These are phyloP conservation scores for Peronospora belbahrii DNA, from an alignment of 352 stramenopile genomes.

Conservation along the genomic window DNA sequence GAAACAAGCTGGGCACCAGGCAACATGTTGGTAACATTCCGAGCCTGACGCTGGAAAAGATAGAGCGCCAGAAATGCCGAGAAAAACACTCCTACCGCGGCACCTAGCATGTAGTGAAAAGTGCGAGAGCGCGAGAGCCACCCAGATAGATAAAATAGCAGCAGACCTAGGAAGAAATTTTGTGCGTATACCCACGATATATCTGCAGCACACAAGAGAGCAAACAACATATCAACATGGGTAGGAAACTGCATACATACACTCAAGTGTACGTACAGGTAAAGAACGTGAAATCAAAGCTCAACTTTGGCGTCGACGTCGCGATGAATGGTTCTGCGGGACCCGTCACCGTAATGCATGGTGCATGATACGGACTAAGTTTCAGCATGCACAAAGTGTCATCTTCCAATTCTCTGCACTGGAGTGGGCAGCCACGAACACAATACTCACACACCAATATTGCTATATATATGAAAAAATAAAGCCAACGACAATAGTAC, in stretches of 20 bases:
- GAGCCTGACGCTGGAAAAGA: constrained; percentile 70
- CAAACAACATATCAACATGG: background rate
- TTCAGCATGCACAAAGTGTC: constrained; percentile 40
- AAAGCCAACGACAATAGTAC: background rate
- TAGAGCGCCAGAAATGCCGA: constrained; percentile 72
- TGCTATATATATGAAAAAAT: constrained; percentile 18
- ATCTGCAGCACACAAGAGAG: constrained; percentile 23
- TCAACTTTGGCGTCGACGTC: constrained; percentile 33
- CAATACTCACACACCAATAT: constrained; percentile 66
- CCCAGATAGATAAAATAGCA: constrained; percentile 62
- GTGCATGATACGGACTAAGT: constrained; percentile 72
- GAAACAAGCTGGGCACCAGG: constrained; percentile 63
- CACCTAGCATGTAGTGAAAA: constrained; percentile 77
- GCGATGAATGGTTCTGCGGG: constrained; percentile 52
- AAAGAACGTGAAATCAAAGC: constrained; percentile 54
- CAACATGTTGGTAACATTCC: constrained; percentile 58
- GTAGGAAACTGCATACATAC: background rate
- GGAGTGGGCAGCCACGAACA: constrained; percentile 49
- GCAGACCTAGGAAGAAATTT: constrained; percentile 63
- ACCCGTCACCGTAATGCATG: constrained; percentile 58
- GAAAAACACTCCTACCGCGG: constrained; percentile 61
- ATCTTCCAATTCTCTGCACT: constrained; percentile 33
- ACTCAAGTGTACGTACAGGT: constrained; percentile 39
- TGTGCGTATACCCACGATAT: constrained; percentile 63
- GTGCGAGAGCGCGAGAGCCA: constrained; percentile 56